A percentile compares a stretch with the other conserved stretches of the same genome.
Conservation (phyloP, 257 asterid genomes). For the Nicotiana sylvestris region DNA sequence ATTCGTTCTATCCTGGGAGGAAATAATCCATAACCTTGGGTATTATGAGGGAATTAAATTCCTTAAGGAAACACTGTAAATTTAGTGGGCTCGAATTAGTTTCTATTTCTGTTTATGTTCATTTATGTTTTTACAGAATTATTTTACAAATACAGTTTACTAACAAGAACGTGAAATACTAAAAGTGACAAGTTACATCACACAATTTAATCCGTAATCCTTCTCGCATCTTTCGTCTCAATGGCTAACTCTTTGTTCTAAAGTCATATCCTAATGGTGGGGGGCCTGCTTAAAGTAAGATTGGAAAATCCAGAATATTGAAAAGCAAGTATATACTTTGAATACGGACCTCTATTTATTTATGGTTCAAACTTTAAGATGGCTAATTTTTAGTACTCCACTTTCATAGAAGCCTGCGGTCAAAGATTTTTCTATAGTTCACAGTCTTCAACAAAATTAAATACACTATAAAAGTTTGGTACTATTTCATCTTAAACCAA, state of each 20-base stretch:
- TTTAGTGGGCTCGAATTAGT: no score
- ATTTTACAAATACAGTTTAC: no score
- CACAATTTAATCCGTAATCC: neutral
- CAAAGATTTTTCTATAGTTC: neutral
- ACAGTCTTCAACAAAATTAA: neutral
- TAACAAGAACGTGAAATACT: neutral
- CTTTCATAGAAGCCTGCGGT: conserved; percentile 4
- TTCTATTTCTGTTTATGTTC: no score
- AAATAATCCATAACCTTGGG: no score
- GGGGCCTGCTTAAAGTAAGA: conserved; percentile 2
- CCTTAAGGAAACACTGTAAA: no score
- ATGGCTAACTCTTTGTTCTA: neutral
- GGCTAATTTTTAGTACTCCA: neutral
- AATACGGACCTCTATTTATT: neutral
- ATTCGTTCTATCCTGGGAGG: no score
- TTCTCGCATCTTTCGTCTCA: neutral
- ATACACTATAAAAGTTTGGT: neutral
- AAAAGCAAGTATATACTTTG: neutral
- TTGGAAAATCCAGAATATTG: neutral
- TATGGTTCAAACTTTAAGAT: neutral
- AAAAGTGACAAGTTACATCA: neutral
- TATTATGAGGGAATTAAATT: no score
- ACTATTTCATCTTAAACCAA: neutral
- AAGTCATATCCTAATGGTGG: conserved; percentile 2
- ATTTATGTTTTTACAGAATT: no score